A percentile compares a stretch with the other conserved stretches of the same genome.
These are phyloP conservation scores for Arachnomyces sp. DNA, from an alignment of 2,329 filamentous ascomycete species.

Conservation along the genomic window DNA sequence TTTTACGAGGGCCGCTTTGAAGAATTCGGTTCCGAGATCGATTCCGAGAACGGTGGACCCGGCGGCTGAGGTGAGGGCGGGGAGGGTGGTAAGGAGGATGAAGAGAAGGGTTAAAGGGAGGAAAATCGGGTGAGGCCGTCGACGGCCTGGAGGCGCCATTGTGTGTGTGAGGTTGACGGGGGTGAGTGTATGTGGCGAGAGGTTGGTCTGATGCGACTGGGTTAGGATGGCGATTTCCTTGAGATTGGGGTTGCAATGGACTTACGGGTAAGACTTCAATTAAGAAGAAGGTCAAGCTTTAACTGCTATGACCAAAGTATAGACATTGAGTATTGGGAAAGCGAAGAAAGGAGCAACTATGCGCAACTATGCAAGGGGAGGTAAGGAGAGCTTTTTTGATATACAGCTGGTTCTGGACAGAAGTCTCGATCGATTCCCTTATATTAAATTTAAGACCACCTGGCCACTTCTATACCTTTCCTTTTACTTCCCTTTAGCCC, in stretches of 20 bases:
- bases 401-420: not conserved
- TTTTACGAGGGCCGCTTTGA: constrained; percentile 93
- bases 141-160: constrained; percentile 41
- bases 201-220: not conserved
- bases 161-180: constrained; percentile 7
- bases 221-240: not conserved
- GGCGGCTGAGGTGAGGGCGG: constrained; percentile 50
- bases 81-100: constrained; percentile 46
- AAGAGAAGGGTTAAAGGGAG: constrained; percentile 41
- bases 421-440: constrained; percentile 1
- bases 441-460: constrained; percentile 2
- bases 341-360: constrained; percentile 1
- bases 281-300: too few species aligned
- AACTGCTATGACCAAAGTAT: too few species aligned
- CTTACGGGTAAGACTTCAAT: constrained; percentile 2
- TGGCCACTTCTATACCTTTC: not conserved
- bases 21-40: constrained; percentile 91
- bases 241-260: not conserved
- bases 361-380: too few species aligned
- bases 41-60: constrained; percentile 78
- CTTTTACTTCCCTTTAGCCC: not conserved
- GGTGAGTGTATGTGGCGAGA: not conserved
- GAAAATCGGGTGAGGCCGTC: constrained; percentile 28
- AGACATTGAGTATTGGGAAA: constrained; percentile 8
- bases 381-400: too few species aligned